Conservation (phyloP, 1,284 basidiomycete species). For the Gymnopus androsaceus region DNA sequence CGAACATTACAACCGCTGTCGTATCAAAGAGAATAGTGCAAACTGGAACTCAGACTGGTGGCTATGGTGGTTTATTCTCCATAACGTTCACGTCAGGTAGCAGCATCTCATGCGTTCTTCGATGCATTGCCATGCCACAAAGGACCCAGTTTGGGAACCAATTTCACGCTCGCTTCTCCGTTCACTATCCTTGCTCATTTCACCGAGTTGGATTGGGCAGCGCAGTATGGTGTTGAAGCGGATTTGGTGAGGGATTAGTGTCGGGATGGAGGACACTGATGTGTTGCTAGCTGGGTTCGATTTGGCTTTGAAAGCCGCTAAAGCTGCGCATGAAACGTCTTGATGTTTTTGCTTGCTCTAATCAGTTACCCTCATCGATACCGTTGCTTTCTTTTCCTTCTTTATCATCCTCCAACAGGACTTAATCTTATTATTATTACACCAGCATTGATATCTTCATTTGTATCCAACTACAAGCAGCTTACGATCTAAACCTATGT, state of each 20-base stretch:
- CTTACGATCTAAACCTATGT: not conserved
- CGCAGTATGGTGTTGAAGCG: conserved; percentile 81
- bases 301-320: conserved; percentile 70
- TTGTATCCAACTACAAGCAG: conserved; percentile 33
- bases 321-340: conserved; percentile 34
- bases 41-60: conserved; percentile 47
- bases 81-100: conserved; percentile 77
- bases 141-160: conserved; percentile 93
- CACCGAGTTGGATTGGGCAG: conserved; percentile 91
- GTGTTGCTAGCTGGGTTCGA: conserved; percentile 65
- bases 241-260: conserved; percentile 86
- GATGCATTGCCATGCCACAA: conserved; percentile 85
- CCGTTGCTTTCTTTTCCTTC: conserved; percentile 10
- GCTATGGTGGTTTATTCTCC: conserved; percentile 92
- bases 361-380: not conserved
- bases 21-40: conserved; percentile 41
- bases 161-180: conserved; percentile 93
- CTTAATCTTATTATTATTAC: not conserved
- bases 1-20: conserved; percentile 73
- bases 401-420: conserved; percentile 21
- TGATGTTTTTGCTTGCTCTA: conserved; percentile 1
- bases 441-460: not conserved
- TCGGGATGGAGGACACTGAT: conserved; percentile 85
- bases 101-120: conserved; percentile 83
- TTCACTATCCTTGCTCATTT: conserved; percentile 96